Percentiles rank a stretch among this genome's conserved stretches.
Conservation (phyloP, 2,329 filamentous ascomycete genomes). For the Xylaria sp. region DNA sequence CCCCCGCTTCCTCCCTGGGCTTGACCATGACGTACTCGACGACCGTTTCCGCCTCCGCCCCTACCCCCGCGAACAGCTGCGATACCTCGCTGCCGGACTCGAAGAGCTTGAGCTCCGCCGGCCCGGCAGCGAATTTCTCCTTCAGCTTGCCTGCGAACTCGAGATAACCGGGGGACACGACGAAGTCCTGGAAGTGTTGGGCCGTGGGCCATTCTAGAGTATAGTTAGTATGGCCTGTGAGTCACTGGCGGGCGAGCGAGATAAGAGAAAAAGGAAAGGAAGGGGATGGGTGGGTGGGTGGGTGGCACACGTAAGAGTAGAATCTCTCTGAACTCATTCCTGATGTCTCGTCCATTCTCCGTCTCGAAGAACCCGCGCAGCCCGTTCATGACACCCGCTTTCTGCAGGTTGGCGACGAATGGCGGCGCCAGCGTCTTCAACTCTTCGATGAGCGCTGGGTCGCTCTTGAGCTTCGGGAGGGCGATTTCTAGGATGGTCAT, state of each 20-base stretch:
- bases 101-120: conserved; percentile 21
- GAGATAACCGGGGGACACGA: conserved; percentile 3
- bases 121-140: conserved; percentile 1
- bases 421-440: neutral
- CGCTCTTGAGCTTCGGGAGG: conserved; percentile 15
- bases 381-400: conserved; percentile 1
- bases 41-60: neutral
- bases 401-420: neutral
- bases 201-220: conserved; percentile 22
- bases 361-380: conserved; percentile 22
- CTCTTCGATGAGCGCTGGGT: conserved; percentile 19
- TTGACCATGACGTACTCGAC: conserved; percentile 31
- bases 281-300: neutral
- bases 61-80: neutral
- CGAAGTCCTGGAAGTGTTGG: conserved; percentile 21
- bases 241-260: neutral
- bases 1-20: conserved; percentile 12
- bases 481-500: conserved; percentile 32
- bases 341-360: conserved; percentile 25
- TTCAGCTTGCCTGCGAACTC: conserved; percentile 4
- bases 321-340: conserved; percentile 13
- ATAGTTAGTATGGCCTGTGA: neutral
- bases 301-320: conserved; percentile 20
- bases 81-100: conserved; percentile 11
- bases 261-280: neutral